A percentile compares a stretch with the other conserved stretches of the same genome.
phyloP scores from a whole-genome alignment of 2,329 filamentous ascomycete genomes.

The Ilyonectria mors-panacis region DNA sequence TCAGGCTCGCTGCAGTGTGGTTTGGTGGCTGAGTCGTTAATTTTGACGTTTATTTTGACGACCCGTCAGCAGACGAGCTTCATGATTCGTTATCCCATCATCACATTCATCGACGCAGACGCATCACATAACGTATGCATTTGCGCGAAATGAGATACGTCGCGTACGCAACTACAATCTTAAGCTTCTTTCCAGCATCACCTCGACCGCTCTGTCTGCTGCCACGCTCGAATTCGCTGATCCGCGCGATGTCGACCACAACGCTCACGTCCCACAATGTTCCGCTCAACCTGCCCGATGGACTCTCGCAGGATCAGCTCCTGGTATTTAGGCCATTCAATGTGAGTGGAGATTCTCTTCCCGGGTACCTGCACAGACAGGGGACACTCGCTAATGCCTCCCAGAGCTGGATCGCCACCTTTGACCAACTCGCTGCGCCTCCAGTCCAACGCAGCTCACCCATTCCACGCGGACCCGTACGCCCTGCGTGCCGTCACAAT shows the following conservation, averaged over 20 bases:
- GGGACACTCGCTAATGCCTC: neutral
- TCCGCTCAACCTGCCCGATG: constrained; percentile 60
- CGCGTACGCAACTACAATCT: neutral
- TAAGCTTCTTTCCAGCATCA: constrained; percentile 3
- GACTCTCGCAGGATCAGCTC: constrained; percentile 61
- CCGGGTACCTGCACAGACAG: no score
- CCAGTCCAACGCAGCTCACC: constrained; percentile 61
- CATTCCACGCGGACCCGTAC: constrained; percentile 70
- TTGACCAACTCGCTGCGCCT: constrained; percentile 63
- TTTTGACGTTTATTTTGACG: neutral
- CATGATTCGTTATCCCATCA: constrained; percentile 3
- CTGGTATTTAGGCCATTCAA: constrained; percentile 66
- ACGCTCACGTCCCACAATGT: constrained; percentile 51
- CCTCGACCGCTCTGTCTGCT: neutral
- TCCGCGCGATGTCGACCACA: constrained; percentile 41
- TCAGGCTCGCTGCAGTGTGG: neutral
- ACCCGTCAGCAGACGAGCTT: neutral
- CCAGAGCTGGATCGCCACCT: constrained; percentile 65
- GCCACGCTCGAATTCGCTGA: constrained; percentile 2
- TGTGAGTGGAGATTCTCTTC: constrained; percentile 49
- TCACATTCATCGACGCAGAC: neutral
- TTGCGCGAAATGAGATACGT: constrained; percentile 34
- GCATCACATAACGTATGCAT: neutral
- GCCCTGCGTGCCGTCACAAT: constrained; percentile 64
- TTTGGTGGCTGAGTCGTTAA: neutral